These are phyloP conservation scores for Cryomyces minteri DNA, from an alignment of 495 filamentous ascomycete species.

Conservation along the genomic window DNA sequence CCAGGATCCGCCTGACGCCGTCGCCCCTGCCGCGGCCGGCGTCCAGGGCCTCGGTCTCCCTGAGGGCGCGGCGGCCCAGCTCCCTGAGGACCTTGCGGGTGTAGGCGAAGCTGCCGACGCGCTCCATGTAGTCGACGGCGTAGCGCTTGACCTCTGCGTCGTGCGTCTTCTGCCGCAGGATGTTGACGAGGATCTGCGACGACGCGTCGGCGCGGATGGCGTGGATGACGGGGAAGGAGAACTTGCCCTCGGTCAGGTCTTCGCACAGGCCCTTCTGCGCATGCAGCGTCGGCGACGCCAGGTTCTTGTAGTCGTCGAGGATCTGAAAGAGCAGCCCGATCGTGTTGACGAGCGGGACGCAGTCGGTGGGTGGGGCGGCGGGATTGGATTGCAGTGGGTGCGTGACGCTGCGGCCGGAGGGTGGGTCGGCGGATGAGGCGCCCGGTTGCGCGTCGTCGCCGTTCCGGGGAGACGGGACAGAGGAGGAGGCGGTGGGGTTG, in stretches of 20 bases:
- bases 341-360: constrained; percentile 71
- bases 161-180: constrained; percentile 61
- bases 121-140: constrained; percentile 82
- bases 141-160: constrained; percentile 82
- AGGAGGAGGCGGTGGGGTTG: too few species aligned
- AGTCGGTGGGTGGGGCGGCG: constrained; percentile 32
- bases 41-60: constrained; percentile 42
- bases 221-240: constrained; percentile 93
- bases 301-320: constrained; percentile 88
- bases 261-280: constrained; percentile 90
- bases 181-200: constrained; percentile 76
- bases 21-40: constrained; percentile 20
- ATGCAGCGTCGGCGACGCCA: constrained; percentile 54
- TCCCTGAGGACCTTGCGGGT: constrained; percentile 50
- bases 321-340: constrained; percentile 66
- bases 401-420: background rate
- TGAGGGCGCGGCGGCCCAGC: constrained; percentile 44
- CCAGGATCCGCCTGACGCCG: constrained; percentile 32
- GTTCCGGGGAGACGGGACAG: too few species aligned
- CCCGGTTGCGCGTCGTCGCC: background rate
- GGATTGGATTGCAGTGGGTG: background rate
- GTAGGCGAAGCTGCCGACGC: constrained; percentile 76
- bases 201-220: constrained; percentile 64
- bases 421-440: background rate
- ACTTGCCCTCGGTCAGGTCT: constrained; percentile 95